These are phyloP conservation scores for Teunomyces atbi DNA, from an alignment of 805 yeast species.

Conservation along the genomic window DNA sequence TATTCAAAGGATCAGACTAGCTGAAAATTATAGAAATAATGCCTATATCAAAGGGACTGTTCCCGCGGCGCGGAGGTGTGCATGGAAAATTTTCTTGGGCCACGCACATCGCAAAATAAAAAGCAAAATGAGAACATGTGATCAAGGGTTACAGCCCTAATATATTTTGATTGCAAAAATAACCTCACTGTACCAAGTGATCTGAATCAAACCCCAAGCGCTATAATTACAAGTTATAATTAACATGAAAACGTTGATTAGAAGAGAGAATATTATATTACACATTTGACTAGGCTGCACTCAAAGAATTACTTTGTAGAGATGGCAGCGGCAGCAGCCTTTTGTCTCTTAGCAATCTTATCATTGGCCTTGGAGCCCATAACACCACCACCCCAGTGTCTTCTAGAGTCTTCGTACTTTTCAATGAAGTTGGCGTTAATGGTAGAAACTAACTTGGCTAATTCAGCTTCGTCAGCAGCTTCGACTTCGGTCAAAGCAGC, in stretches of 20 bases:
- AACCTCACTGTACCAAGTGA: no score
- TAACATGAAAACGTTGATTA: constrained; percentile 5
- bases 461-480: constrained; percentile 91
- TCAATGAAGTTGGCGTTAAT: constrained; percentile 90
- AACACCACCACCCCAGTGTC: constrained; percentile 99
- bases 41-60: constrained; percentile 2
- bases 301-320: constrained; percentile 6
- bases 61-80: constrained; percentile 3
- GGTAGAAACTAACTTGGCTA: constrained; percentile 89
- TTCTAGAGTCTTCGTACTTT: constrained; percentile 93
- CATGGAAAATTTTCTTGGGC: constrained; percentile 3
- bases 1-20: constrained; percentile 3
- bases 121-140: background rate
- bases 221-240: no score
- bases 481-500: constrained; percentile 96
- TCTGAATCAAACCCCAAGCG: no score
- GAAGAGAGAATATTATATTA: background rate
- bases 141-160: background rate
- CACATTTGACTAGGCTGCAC: background rate
- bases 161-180: background rate
- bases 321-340: constrained; percentile 41
- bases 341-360: constrained; percentile 74
- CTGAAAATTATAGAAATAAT: background rate
- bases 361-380: constrained; percentile 92
- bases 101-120: background rate